Base-by-base conservation (phyloP, 768 basidiomycete genomes). In the Neoboletus subvelutipes region DNA sequence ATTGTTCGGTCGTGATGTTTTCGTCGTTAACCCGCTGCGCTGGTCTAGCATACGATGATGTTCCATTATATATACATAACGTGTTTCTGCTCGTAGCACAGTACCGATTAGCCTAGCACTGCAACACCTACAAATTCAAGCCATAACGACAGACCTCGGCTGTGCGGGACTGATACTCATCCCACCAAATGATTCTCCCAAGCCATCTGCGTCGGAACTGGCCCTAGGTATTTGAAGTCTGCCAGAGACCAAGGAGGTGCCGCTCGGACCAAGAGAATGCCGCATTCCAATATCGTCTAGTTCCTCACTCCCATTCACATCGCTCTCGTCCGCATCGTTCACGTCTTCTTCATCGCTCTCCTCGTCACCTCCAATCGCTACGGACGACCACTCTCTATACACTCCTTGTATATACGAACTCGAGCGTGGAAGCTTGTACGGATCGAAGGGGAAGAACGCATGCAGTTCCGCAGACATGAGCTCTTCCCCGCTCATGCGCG, bases 391-490 rank as follows among this genome's bases (percentile, higher is more conserved):
- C 58, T 95, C 92, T 45, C 94, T 79, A 66, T 98, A 99, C 28
- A 97, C 82, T 10, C 78, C 79, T 52, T 92, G 85, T 53, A 99
- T 89, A 66, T 86, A 97, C 22, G 73, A 71, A 31, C 81, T 78
- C 37, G 92, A 94, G 55, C 84, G 80, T 0, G 92, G 89, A 5
- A 99, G 84, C 57, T 87, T 90, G 77, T 93, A 98, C 3, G 97
- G 97, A 71, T 99, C 97, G 69, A 99, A 99, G 0, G 97, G 97
- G 78, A 99, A 99, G 77, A 98, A 98, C 12, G 87, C 85, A 67
- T 93, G 94, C 54, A 98, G 79, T 57, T 95, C 93, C 10, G 82
- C 77, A 50, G 82, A 82, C 57, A 78, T 64, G 47, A 74, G 73
- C 49, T 69, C 74, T 9, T 72, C 74, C 18, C 75, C 62, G 29